Conservation (phyloP, 2,329 filamentous ascomycete genomes). For the Emergomyces pasteurianus region DNA sequence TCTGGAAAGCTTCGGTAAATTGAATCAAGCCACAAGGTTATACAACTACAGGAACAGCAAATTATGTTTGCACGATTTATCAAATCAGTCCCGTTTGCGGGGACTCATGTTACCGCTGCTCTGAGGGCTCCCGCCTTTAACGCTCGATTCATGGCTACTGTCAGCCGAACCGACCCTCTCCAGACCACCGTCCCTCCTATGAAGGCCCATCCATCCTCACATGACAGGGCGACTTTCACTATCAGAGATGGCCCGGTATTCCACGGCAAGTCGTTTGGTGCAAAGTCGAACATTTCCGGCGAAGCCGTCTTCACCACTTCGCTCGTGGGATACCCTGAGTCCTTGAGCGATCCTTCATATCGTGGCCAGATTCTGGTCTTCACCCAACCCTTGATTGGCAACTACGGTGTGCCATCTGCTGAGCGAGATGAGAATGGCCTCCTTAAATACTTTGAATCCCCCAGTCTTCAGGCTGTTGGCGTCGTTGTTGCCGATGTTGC, state of each 20-base stretch:
- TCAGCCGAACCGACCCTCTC: slow-evolving; percentile 57
- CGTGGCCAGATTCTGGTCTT: slow-evolving; percentile 88
- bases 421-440: slow-evolving; percentile 79
- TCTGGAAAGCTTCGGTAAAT: slow-evolving; percentile 56
- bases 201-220: slow-evolving; percentile 54
- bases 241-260: slow-evolving; percentile 95
- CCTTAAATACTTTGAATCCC: slow-evolving; percentile 95
- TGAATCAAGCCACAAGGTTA: slow-evolving; percentile 27
- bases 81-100: slow-evolving; percentile 39
- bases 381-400: slow-evolving; percentile 94
- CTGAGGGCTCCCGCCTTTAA: slow-evolving; percentile 24
- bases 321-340: slow-evolving; percentile 95
- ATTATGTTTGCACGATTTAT: slow-evolving; percentile 45
- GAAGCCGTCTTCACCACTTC: slow-evolving; percentile 99
- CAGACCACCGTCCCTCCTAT: slow-evolving; percentile 21
- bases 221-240: slow-evolving; percentile 81
- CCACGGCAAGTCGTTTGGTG: slow-evolving; percentile 91
- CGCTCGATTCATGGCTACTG: slow-evolving; percentile 48
- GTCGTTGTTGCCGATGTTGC: slow-evolving; percentile 94
- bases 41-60: slow-evolving; percentile 17
- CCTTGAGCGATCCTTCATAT: slow-evolving; percentile 57
- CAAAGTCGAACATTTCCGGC: slow-evolving; percentile 90
- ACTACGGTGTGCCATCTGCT: slow-evolving; percentile 89
- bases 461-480: slow-evolving; percentile 90
- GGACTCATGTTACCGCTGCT: slow-evolving; percentile 34